Percentiles rank a stretch among this genome's conserved stretches.
phyloP scores from a whole-genome alignment of 164 flowering plant species.

The Vitis amurensis region DNA sequence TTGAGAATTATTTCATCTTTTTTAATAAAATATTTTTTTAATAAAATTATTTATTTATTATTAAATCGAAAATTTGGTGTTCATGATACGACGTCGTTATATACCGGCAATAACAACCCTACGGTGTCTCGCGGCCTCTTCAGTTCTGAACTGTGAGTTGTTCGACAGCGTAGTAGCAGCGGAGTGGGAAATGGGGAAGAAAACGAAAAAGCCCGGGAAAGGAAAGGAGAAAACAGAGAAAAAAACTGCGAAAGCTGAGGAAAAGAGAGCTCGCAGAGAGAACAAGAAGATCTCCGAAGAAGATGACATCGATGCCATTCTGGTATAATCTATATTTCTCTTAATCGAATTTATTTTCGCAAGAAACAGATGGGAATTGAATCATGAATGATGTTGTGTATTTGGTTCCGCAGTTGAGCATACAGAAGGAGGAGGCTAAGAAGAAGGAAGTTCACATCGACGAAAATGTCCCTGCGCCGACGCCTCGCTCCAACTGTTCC shows the following conservation, averaged over 20 bases:
- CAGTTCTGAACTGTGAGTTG: no score
- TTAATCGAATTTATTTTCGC: neutral
- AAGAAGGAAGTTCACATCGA: slow-evolving; percentile 92
- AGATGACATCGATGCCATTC: slow-evolving; percentile 95
- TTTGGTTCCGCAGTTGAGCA: slow-evolving; percentile 55
- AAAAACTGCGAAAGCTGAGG: slow-evolving; percentile 93
- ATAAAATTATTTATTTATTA: no score
- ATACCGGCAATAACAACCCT: no score
- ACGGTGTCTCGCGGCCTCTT: no score
- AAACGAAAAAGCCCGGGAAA: slow-evolving; percentile 94
- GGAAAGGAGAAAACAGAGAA: slow-evolving; percentile 97
- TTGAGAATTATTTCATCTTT: no score
- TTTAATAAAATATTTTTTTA: no score
- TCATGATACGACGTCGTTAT: no score
- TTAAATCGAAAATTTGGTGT: no score
- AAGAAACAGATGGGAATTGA: no score
- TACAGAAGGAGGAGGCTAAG: slow-evolving; percentile 96
- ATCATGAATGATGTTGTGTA: neutral
- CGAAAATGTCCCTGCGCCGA: slow-evolving; percentile 87
- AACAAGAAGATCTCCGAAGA: slow-evolving; percentile 77
- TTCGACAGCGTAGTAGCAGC: no score
- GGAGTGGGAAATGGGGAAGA: slow-evolving; percentile 76
- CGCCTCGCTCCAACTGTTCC: slow-evolving; percentile 91
- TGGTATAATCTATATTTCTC: slow-evolving; percentile 37
- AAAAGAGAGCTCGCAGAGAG: slow-evolving; percentile 85